Evolutionary conservation across 2,329 filamentous ascomycete species (phyloP).

Genomic region (Fonsecaea multimorphosa): DNA sequence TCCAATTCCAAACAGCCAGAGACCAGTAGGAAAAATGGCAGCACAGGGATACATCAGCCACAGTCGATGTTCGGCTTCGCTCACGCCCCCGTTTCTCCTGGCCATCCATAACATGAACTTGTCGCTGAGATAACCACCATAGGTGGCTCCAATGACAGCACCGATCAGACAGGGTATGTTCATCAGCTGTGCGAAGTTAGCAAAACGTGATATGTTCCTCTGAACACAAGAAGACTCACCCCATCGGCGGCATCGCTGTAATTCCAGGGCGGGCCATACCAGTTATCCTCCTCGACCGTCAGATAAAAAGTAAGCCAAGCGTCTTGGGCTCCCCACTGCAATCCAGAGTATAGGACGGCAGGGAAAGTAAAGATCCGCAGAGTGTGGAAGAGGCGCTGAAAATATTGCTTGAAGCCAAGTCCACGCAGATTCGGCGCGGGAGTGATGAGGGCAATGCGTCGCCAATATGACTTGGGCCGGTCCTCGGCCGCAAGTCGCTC

Average conservation of each 20-base stretch:
- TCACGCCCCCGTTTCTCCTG: conserved; percentile 59
- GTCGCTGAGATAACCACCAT: conserved; percentile 63
- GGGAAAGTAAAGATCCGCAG: conserved; percentile 64
- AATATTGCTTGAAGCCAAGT: conserved; percentile 61
- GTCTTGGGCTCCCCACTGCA: conserved; percentile 66
- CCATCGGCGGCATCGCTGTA: conserved; percentile 61
- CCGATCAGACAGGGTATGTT: conserved; percentile 59
- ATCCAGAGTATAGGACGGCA: conserved; percentile 62
- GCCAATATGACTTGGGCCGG: conserved; percentile 58
- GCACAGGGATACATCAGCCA: conserved; percentile 60
- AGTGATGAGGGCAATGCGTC: conserved; percentile 63
- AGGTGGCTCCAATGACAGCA: conserved; percentile 38
- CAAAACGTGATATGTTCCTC: background rate
- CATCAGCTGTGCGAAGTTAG: conserved; percentile 8
- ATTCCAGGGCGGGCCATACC: conserved; percentile 61
- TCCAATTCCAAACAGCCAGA: conserved; percentile 62
- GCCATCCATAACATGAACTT: conserved; percentile 63
- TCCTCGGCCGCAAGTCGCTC: conserved; percentile 29
- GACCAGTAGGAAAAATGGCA: conserved; percentile 57
- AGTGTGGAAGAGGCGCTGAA: conserved; percentile 60
- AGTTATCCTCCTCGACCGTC: conserved; percentile 64
- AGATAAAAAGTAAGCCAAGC: conserved; percentile 67
- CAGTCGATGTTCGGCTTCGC: conserved; percentile 62
- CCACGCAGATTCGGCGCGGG: conserved; percentile 62
- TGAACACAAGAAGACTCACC: conserved; percentile 31